Base-by-base conservation (phyloP, 2,329 filamentous ascomycete species). In the Pezicula neosporulosa region DNA sequence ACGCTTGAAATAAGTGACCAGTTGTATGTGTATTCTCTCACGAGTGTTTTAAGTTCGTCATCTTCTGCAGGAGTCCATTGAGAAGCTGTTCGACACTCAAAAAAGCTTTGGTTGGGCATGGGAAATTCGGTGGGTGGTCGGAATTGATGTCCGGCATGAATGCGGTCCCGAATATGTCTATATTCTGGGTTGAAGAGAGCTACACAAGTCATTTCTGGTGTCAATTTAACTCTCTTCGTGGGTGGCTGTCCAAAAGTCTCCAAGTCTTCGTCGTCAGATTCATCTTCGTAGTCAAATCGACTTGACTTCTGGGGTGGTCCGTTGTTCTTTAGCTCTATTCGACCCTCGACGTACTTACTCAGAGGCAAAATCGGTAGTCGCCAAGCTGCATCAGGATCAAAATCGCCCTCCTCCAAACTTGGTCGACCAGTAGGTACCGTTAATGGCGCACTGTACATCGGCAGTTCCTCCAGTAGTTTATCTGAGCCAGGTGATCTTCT, bases 21-120 rank as follows among this genome's bases (percentile, higher is more conserved):
- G 63, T 99, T 99, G 74, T 97, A 97, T 0, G 90, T 90, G 64
- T 94, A 96, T 56, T 97, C 90, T 60, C 90, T 88, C 16, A 97
- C 94, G 38, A 96, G 77, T 43, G 78, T 80, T 49, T 89, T 86
- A 6, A 99, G 76, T 68, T 96, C 90, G 61, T 97, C 92, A 60
- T 99, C 94, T 66, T 99, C 94, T 3, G 86, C 77, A 65, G 83
- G 80, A 0, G 90, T 90, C 94, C 94, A 99, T 64, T 97, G 91
- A 3, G 94, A 97, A 2, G 91, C 86, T 48, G 80, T 83, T 37
- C 94, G 81, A 55, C 82, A 87, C 68, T 99, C 93, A 63, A 96
- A 97, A 71, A 97, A 99, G 48, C 80, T 84, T 60, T 93, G 87
- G 1, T 86, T 82, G 1, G 94, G 94, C 92, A 97, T 97, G 0